phyloP scores from a whole-genome alignment of 805 yeast species.

The Barnettozyma vustinii region DNA sequence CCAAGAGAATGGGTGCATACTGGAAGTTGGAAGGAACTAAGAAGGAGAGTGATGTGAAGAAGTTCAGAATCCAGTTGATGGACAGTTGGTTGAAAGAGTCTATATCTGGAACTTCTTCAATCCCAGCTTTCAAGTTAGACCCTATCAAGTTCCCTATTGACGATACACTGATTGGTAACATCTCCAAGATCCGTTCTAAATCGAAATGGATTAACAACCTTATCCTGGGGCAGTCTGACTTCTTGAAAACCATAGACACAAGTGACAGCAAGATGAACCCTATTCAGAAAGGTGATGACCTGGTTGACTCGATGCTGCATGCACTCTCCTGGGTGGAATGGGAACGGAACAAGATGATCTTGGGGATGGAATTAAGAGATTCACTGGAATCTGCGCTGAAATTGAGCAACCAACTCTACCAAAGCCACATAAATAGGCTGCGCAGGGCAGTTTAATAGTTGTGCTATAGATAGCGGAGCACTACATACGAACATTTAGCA shows the following conservation, averaged over 20 bases:
- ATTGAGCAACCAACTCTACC: conserved; percentile 15
- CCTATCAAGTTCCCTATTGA: conserved; percentile 8
- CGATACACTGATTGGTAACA: not conserved
- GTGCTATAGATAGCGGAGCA: not conserved
- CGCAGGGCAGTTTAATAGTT: not conserved
- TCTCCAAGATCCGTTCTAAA: conserved; percentile 5
- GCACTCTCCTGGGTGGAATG: conserved; percentile 22
- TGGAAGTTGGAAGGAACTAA: conserved; percentile 17
- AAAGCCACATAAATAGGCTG: conserved; percentile 9
- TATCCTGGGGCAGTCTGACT: conserved; percentile 2
- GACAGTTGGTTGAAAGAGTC: conserved; percentile 17
- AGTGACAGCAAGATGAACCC: conserved; percentile 5
- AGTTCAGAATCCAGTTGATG: conserved; percentile 14
- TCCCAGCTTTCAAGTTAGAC: conserved; percentile 8
- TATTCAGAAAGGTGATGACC: conserved; percentile 22
- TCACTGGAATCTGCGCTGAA: conserved; percentile 15
- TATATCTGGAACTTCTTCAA: not conserved
- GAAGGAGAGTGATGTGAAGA: conserved; percentile 13
- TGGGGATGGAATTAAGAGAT: conserved; percentile 17
- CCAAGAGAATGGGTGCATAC: conserved; percentile 19
- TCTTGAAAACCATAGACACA: conserved; percentile 1
- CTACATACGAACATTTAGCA: too few species aligned
- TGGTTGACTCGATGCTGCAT: conserved; percentile 22
- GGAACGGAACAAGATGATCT: conserved; percentile 22
- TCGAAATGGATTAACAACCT: conserved; percentile 19